Base-by-base conservation (phyloP, 148 eudicot species). In the Camellia lanceoleosa region DNA sequence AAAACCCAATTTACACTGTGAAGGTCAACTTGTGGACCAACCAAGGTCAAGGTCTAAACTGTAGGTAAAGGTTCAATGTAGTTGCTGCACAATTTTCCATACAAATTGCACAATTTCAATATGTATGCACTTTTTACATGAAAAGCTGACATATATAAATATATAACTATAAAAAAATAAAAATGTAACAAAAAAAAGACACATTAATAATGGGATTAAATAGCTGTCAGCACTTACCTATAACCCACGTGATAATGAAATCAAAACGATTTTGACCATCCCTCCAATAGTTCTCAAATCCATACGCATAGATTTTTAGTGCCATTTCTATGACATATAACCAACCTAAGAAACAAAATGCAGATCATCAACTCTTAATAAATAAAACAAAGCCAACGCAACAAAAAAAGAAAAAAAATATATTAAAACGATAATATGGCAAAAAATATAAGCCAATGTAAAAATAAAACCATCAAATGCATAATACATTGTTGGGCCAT, bases 191-290 rank as follows among this genome's bases (percentile, higher is more conserved):
- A 59, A 38, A n/a, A 73, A 12, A 47, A 3, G 3, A 38, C 1
- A 42, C n/a, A 52, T 30, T 13, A 11, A 43, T 5, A n/a, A 64
- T 3, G 1, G 63, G 51, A 38, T 44, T 55, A 49, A 76, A 81
- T 49, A 54, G 73, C 3, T 8, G 10, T 43, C n/a, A 10, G 46
- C 15, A 69, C 70, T 84, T 86, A 92, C 98, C 98, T 86, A 96
- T 96, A 38, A 96, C 95, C 95, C 91, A 92, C 3, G 99, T 96
- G 81, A 96, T 80, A 74, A 96, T 41, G 76, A 90, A 96, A 88
- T 96, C 99, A 63, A 96, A 96, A 41, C 91, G 97, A 85, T 96
- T 96, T 90, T 85, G 97, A 71, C 99, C 93, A 83, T 92, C 98
- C 85, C 92, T 89, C 99, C 99, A 96, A 79, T 96, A 96, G 84